phyloP scores from a whole-genome alignment of 148 eudicot genomes.

The Pouteria glomerata region DNA sequence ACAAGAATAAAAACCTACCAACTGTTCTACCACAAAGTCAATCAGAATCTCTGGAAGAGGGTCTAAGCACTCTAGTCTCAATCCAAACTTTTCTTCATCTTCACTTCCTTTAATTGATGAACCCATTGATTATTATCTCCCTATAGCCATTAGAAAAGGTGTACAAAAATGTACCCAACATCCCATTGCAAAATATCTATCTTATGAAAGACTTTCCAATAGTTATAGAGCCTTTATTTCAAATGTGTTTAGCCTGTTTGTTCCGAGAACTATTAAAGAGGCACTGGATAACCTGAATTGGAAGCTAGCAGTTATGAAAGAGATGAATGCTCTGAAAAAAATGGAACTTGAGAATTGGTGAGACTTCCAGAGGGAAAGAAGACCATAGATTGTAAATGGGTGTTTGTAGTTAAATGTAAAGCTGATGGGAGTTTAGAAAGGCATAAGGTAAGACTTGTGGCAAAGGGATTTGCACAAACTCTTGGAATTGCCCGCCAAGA shows the following conservation, averaged over 20 bases:
- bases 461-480: neutral
- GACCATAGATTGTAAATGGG: conserved; percentile 6
- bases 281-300: neutral
- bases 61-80: neutral
- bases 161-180: neutral
- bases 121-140: neutral
- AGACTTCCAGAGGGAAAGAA: neutral
- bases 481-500: neutral
- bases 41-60: neutral
- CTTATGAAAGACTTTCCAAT: neutral
- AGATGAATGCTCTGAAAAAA: conserved; percentile 9
- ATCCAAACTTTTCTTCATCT: neutral
- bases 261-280: neutral
- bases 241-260: neutral
- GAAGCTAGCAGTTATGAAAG: neutral
- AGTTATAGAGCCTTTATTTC: conserved; percentile 1
- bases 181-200: neutral
- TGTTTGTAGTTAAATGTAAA: neutral
- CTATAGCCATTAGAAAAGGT: neutral
- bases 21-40: neutral
- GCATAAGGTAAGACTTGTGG: neutral
- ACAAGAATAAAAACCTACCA: neutral
- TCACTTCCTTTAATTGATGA: neutral
- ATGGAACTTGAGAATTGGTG: neutral
- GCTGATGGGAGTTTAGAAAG: neutral